Conservation (phyloP, 768 basidiomycete genomes). For the Serendipita sp. region DNA sequence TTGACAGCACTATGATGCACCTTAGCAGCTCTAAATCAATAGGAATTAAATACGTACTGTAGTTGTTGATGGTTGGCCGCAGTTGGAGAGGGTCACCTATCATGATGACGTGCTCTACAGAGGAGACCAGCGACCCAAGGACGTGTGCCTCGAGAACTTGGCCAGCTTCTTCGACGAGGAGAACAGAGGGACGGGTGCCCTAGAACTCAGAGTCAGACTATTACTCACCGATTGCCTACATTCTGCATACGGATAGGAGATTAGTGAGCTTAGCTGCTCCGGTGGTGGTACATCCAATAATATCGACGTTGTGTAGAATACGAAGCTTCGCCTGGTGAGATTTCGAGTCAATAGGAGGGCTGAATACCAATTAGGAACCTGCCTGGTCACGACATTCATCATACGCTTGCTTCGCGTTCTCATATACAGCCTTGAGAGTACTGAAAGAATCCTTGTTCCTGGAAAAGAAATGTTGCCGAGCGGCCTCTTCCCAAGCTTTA, state of each 20-base stretch:
- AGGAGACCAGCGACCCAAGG: conserved; percentile 41
- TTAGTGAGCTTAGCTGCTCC: conserved; percentile 54
- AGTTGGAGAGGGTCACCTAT: conserved; percentile 70
- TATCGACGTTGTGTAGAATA: conserved; percentile 37
- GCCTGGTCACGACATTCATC: conserved; percentile 42
- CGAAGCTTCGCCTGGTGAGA: conserved; percentile 30
- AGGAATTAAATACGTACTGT: conserved; percentile 10
- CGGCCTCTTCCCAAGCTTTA: conserved; percentile 31
- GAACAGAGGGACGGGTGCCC: conserved; percentile 39
- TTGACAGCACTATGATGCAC: conserved; percentile 36
- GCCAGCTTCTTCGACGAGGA: conserved; percentile 69
- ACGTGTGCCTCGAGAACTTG: conserved; percentile 72
- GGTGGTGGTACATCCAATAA: conserved; percentile 67
- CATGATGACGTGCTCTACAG: conserved; percentile 56
- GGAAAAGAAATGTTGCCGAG: conserved; percentile 21
- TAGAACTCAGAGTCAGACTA: conserved; percentile 29
- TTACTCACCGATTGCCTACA: not conserved
- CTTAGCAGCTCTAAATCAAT: not conserved
- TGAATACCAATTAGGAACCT: conserved; percentile 10
- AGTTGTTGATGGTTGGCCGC: conserved; percentile 51
- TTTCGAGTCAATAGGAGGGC: not conserved
- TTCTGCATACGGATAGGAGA: conserved; percentile 30
- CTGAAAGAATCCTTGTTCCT: conserved; percentile 29
- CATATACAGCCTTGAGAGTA: conserved; percentile 25
- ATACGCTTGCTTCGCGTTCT: conserved; percentile 24